Base-by-base conservation (phyloP, 176 grass and related monocot genomes). In the Musa schizocarpa region DNA sequence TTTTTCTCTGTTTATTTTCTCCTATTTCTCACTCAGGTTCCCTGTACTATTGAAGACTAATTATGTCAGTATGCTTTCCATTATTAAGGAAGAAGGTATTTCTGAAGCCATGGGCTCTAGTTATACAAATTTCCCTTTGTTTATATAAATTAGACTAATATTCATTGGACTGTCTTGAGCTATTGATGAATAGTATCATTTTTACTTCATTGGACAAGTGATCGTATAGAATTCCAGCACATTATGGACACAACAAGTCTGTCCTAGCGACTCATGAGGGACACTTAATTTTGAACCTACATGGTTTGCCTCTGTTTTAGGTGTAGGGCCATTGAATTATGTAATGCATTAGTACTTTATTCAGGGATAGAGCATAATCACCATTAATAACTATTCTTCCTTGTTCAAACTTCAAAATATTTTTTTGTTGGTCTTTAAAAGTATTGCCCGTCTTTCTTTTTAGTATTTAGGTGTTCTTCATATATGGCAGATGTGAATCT, bases 11-110 rank as follows among this genome's bases (percentile, higher is more conserved):
- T 43, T 84, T 29, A 25, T 83, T 54, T 43, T 43, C 34, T 43
- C 34, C 4, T 43, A 6, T 43, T 43, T 43, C 34, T 43, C 34
- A 43, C 12, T 72, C 85, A 99, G 96, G 96, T 23, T 99, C 96
- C 4, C 88, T 95, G 72, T 92, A 99, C 80, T 99, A 99, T 78
- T 99, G 85, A 90, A 68, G 71, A 83, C 64, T 34, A 19, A 57
- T 12, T 7, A 16, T 1, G 19, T 53, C 56, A 24, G 8, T 54
- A n/a, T 68, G 61, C 24, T 70, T 21, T 74, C 52, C 72, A 55
- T 55, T 20, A 71, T 16, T 49, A 11, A 54, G 20, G 3, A 8
- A 54, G 20, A 56, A 74, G 72, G 53, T 74, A 56, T 23, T 74
- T 74, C 34, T 26, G 52, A 54, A 27, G 34, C 22, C 26, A 43